Evolutionary conservation across 2,329 filamentous ascomycete species (phyloP).

Genomic region (Diplodia corticola): DNA sequence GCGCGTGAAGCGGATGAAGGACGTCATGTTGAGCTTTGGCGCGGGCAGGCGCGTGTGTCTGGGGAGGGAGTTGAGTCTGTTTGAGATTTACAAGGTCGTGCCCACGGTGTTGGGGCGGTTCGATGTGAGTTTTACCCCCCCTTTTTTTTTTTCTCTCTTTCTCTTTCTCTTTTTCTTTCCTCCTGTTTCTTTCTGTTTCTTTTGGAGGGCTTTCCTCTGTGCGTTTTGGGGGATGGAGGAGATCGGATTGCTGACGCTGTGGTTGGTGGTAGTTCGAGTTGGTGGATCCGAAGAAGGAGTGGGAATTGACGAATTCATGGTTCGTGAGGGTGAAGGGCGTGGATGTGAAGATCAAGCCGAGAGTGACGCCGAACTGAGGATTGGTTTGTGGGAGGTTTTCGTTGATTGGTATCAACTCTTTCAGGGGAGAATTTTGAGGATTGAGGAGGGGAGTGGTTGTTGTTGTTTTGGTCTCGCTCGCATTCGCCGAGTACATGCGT

Average conservation of each 20-base stretch:
- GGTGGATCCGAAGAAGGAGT: constrained; percentile 39
- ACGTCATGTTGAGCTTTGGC: neutral
- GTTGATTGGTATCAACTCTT: too few species aligned
- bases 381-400: neutral
- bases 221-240: neutral
- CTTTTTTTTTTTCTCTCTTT: neutral
- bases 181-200: neutral
- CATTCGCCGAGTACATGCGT: too few species aligned
- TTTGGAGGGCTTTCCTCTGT: too few species aligned
- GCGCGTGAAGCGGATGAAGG: constrained; percentile 25
- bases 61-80: constrained; percentile 11
- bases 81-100: constrained; percentile 49
- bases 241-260: neutral
- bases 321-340: constrained; percentile 32
- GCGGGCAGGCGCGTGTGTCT: constrained; percentile 10
- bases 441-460: too few species aligned
- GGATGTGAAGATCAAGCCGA: constrained; percentile 3
- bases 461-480: too few species aligned
- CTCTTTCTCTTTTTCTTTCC: neutral
- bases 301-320: constrained; percentile 45
- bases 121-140: constrained; percentile 36
- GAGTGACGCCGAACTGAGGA: neutral
- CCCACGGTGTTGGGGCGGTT: constrained; percentile 51
- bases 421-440: too few species aligned
- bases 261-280: constrained; percentile 36